Percentiles rank a stretch among this genome's conserved stretches.
phyloP scores from a whole-genome alignment of 306 rosid species.

The Senna tora region DNA sequence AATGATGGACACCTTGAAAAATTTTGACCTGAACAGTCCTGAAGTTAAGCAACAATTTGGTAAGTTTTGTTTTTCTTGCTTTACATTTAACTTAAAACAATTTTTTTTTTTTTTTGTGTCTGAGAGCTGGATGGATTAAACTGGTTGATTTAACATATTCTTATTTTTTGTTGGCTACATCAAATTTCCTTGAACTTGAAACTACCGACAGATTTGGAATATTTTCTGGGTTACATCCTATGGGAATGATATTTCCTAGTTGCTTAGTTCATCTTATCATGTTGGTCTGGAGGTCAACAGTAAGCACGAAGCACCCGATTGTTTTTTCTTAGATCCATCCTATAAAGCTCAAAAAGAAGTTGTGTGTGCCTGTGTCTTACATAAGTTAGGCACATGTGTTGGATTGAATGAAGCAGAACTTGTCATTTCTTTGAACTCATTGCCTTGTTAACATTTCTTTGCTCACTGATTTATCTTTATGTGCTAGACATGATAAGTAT shows the following conservation, averaged over 20 bases:
- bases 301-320: background rate
- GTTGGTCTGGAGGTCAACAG: slow-evolving; percentile 5
- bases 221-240: background rate
- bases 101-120: background rate
- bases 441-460: background rate
- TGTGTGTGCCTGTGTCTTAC: background rate
- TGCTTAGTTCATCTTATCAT: slow-evolving; percentile 7
- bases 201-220: background rate
- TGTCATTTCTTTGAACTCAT: background rate
- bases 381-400: background rate
- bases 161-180: background rate
- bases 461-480: slow-evolving; percentile 24
- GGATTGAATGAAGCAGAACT: background rate
- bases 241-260: background rate
- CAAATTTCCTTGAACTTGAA: background rate
- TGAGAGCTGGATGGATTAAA: slow-evolving; percentile 30
- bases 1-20: slow-evolving; percentile 89
- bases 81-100: background rate
- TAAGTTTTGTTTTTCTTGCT: slow-evolving; percentile 41
- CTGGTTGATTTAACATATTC: slow-evolving; percentile 1
- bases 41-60: slow-evolving; percentile 98
- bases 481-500: background rate
- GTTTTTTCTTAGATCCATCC: background rate
- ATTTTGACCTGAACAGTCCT: slow-evolving; percentile 94
- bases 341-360: background rate